Evolutionary conservation across 768 basidiomycete genomes (phyloP).

Genomic region (Termitomyces sp.): DNA sequence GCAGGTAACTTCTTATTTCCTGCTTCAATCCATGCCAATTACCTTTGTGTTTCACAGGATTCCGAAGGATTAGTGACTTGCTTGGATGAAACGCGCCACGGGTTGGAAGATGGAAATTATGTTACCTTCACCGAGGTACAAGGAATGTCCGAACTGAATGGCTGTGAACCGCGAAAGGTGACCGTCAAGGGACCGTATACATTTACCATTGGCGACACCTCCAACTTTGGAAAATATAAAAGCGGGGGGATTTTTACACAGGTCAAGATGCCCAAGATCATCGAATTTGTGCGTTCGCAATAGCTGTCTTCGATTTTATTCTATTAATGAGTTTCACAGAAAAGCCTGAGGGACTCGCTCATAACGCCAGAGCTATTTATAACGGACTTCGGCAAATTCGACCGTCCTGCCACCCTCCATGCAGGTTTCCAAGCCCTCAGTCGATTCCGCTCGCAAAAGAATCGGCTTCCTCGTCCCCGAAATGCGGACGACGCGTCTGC

Average conservation of each 20-base stretch:
- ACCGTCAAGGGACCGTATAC: slow-evolving; percentile 97
- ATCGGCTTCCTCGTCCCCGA: slow-evolving; percentile 75
- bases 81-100: slow-evolving; percentile 94
- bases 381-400: slow-evolving; percentile 97
- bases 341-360: slow-evolving; percentile 86
- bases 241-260: slow-evolving; percentile 94
- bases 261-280: slow-evolving; percentile 97
- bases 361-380: slow-evolving; percentile 82
- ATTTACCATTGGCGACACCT: slow-evolving; percentile 92
- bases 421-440: slow-evolving; percentile 93
- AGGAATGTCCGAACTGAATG: slow-evolving; percentile 90
- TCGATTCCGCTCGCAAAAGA: slow-evolving; percentile 58
- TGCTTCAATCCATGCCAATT: slow-evolving; percentile 1
- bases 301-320: background rate
- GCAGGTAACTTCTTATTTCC: slow-evolving; percentile 43
- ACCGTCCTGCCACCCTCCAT: slow-evolving; percentile 86
- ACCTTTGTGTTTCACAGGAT: slow-evolving; percentile 38
- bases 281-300: slow-evolving; percentile 74
- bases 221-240: slow-evolving; percentile 69
- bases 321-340: slow-evolving; percentile 41
- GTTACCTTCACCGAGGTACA: slow-evolving; percentile 96
- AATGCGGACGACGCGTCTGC: slow-evolving; percentile 73
- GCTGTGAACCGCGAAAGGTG: slow-evolving; percentile 86
- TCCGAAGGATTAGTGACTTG: slow-evolving; percentile 92
- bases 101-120: slow-evolving; percentile 97